Percentiles rank a stretch among this genome's conserved stretches.
Conservation (phyloP, 2,329 filamentous ascomycete species). For the Zymoseptoria ardabiliae region DNA sequence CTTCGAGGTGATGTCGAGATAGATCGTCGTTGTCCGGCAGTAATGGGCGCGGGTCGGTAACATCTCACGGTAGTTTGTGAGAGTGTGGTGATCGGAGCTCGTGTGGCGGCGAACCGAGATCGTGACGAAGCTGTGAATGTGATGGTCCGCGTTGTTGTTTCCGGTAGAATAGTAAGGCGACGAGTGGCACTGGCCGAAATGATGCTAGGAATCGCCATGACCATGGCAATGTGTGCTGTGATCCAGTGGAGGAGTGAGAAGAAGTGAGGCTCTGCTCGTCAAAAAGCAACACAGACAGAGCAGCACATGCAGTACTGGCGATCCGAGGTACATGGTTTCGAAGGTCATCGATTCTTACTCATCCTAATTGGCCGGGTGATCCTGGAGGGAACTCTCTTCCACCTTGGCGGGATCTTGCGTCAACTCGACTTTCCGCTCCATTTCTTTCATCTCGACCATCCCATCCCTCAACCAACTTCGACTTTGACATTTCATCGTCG, state of each 20-base stretch:
- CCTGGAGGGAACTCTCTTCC: no score
- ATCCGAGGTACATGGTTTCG: no score
- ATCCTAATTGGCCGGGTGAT: neutral
- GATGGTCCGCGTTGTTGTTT: constrained; percentile 7
- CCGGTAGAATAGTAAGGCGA: constrained; percentile 11
- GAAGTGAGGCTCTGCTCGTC: constrained; percentile 1
- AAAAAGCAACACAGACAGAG: neutral
- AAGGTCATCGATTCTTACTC: no score
- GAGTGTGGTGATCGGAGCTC: constrained; percentile 8
- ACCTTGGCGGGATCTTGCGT: no score
- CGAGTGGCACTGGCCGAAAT: constrained; percentile 17
- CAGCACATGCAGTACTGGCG: constrained; percentile 3
- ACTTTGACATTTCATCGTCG: neutral
- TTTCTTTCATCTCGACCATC: constrained; percentile 1
- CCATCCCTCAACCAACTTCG: neutral
- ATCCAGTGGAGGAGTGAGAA: constrained; percentile 9
- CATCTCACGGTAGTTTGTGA: constrained; percentile 19
- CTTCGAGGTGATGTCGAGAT: constrained; percentile 24
- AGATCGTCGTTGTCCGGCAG: constrained; percentile 29
- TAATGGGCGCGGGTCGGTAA: constrained; percentile 28
- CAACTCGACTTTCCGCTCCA: neutral
- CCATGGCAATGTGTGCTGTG: constrained; percentile 2
- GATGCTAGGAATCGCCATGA: constrained; percentile 18
- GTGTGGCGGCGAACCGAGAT: constrained; percentile 4
- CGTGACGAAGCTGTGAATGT: neutral